Evolutionary conservation across 192 early-diverging fungal genomes (phyloP).

Genomic region (Rhizophagus sp.): DNA sequence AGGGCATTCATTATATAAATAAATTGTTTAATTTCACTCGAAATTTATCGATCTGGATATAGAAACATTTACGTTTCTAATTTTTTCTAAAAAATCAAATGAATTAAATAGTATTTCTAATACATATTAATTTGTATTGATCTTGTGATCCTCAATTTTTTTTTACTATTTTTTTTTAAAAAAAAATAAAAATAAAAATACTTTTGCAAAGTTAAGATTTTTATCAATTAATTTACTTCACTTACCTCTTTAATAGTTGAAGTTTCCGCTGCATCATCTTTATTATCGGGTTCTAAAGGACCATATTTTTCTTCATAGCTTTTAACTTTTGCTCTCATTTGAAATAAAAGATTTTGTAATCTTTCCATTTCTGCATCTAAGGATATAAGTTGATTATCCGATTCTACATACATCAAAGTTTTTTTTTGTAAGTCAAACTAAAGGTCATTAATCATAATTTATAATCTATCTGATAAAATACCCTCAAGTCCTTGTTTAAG

Average conservation of each 20-base stretch:
- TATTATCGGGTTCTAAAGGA: not conserved
- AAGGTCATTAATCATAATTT: not conserved
- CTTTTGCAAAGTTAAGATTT: not conserved
- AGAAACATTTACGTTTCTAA: no score
- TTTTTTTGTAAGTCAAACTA: not conserved
- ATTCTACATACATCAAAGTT: conserved; percentile 16
- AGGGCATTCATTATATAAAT: no score
- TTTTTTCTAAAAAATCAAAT: no score
- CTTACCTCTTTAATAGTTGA: not conserved
- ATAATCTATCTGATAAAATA: not conserved
- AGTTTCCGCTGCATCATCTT: not conserved
- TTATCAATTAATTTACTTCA: not conserved
- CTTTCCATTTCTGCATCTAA: conserved; percentile 33
- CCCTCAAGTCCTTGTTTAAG: conserved; percentile 31
- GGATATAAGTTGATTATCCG: conserved; percentile 19
- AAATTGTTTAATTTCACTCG: no score
- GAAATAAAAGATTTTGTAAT: conserved; percentile 30
- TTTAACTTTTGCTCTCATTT: conserved; percentile 24
- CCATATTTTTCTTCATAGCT: conserved; percentile 20
- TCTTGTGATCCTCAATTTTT: no score
- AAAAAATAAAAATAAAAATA: no score
- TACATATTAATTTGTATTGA: no score
- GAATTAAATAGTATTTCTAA: no score
- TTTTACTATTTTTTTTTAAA: no score
- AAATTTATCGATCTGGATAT: no score